A percentile compares a stretch with the other conserved stretches of the same genome.
Conservation (phyloP, 805 yeast genomes). For the Metschnikowia lunata region DNA sequence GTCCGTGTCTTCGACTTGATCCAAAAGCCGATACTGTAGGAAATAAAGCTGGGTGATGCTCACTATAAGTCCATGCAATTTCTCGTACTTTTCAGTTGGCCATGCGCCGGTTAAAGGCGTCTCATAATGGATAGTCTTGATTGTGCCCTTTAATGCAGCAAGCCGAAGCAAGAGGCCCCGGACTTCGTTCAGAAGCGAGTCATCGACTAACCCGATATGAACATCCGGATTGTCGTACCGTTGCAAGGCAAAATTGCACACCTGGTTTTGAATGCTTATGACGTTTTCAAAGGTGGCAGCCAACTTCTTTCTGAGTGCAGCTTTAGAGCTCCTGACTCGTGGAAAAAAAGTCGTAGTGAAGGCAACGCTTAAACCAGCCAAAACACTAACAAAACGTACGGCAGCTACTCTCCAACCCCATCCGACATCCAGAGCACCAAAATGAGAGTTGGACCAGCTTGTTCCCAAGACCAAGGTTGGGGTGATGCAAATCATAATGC, state of each 20-base stretch:
- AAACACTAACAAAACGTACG: slow-evolving; percentile 24
- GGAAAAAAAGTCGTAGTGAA: slow-evolving; percentile 31
- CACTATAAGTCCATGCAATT: slow-evolving; percentile 19
- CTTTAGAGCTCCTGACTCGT: slow-evolving; percentile 25
- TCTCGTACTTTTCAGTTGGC: slow-evolving; percentile 26
- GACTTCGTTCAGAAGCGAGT: slow-evolving; percentile 19
- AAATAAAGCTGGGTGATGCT: slow-evolving; percentile 27
- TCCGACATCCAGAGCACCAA: slow-evolving; percentile 22
- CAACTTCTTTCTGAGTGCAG: slow-evolving; percentile 22
- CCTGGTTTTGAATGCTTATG: slow-evolving; percentile 28
- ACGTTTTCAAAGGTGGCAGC: slow-evolving; percentile 22
- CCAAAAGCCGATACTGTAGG: slow-evolving; percentile 20
- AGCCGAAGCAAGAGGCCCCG: slow-evolving; percentile 20
- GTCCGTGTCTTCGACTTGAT: slow-evolving; percentile 25
- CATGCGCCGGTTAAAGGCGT: slow-evolving; percentile 28
- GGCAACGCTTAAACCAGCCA: slow-evolving; percentile 28
- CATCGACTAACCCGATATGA: slow-evolving; percentile 21
- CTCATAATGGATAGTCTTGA: slow-evolving; percentile 27
- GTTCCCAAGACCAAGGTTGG: slow-evolving; percentile 30
- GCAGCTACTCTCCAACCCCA: slow-evolving; percentile 27
- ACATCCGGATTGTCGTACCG: slow-evolving; percentile 19
- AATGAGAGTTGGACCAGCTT: slow-evolving; percentile 27
- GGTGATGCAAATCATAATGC: slow-evolving; percentile 25
- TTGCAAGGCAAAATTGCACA: slow-evolving; percentile 23
- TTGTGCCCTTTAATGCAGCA: slow-evolving; percentile 19